Evolutionary conservation across 2,329 filamentous ascomycete species (phyloP).

Genomic region (Chalara sp.): DNA sequence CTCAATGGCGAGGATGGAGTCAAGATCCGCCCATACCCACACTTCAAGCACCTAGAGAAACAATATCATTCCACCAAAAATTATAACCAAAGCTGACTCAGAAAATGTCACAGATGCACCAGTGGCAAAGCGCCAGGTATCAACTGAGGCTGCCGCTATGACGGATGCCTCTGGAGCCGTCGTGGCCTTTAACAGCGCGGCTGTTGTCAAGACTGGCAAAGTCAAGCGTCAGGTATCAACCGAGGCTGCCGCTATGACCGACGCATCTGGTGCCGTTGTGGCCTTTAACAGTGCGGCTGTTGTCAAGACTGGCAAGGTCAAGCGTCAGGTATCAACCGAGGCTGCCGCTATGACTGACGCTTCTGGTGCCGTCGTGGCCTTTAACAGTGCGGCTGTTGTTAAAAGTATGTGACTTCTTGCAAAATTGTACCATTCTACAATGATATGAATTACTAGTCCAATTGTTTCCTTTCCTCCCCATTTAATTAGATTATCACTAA

Average conservation of each 20-base stretch:
- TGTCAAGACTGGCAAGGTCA: too few relatives aligned
- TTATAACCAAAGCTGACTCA: too few relatives aligned
- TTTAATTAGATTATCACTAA: too few relatives aligned
- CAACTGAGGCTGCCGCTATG: background rate
- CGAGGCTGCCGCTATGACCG: slow-evolving; percentile 18
- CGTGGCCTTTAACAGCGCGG: slow-evolving; percentile 17
- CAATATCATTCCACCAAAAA: too few relatives aligned
- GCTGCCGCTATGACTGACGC: slow-evolving; percentile 19
- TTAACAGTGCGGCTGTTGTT: slow-evolving; percentile 15
- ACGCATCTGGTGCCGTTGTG: slow-evolving; percentile 19
- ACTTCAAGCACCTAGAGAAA: too few relatives aligned
- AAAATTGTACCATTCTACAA: too few relatives aligned
- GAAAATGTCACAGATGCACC: too few relatives aligned
- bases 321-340: background rate
- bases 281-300: slow-evolving; percentile 17
- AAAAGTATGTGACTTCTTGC: too few relatives aligned
- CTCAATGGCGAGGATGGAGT: too few relatives aligned
- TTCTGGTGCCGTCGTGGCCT: slow-evolving; percentile 18
- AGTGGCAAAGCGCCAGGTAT: background rate
- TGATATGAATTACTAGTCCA: too few relatives aligned
- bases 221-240: background rate
- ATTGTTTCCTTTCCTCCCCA: too few relatives aligned
- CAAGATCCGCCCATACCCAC: too few relatives aligned
- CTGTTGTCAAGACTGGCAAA: background rate
- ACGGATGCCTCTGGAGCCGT: slow-evolving; percentile 13